A percentile compares a stretch with the other conserved stretches of the same genome.
These are phyloP conservation scores for Paecilomyces niveus DNA, from an alignment of 2,329 filamentous ascomycete species.

Conservation along the genomic window DNA sequence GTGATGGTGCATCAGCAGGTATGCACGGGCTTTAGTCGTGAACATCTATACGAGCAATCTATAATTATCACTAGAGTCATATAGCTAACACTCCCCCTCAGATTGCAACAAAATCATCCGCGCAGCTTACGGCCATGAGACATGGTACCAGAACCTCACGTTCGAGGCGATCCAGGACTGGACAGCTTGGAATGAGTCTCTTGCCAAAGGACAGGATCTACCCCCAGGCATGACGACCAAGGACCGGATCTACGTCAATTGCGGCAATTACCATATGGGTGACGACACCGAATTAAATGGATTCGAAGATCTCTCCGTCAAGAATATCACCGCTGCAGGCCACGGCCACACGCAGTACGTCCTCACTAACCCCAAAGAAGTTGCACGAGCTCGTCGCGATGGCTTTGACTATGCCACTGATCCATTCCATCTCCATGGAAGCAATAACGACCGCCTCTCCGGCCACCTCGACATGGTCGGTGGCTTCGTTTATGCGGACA, in stretches of 20 bases:
- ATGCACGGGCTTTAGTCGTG: not conserved
- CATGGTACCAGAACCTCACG: constrained; percentile 42
- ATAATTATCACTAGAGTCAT: not conserved
- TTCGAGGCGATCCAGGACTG: constrained; percentile 37
- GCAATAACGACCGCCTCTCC: constrained; percentile 16
- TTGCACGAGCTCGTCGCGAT: constrained; percentile 17
- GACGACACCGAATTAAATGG: constrained; percentile 6
- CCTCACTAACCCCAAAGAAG: constrained; percentile 20
- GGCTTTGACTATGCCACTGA: constrained; percentile 27
- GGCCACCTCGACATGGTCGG: constrained; percentile 43
- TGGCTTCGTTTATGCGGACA: constrained; percentile 41
- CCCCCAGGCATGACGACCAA: constrained; percentile 30
- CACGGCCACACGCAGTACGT: constrained; percentile 28
- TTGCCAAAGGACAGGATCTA: constrained; percentile 15
- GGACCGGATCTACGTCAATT: constrained; percentile 34
- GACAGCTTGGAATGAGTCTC: constrained; percentile 38
- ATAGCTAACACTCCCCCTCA: not conserved
- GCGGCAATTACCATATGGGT: constrained; percentile 22
- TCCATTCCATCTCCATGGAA: constrained; percentile 27
- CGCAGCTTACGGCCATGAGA: constrained; percentile 36
- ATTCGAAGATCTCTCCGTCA: constrained; percentile 32
- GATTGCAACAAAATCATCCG: constrained; percentile 43
- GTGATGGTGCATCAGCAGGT: constrained; percentile 40
- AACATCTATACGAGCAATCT: not conserved
- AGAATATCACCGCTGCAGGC: constrained; percentile 30